Evolutionary conservation across 2,329 filamentous ascomycete species (phyloP).

Genomic region (Penicillium frequentans): DNA sequence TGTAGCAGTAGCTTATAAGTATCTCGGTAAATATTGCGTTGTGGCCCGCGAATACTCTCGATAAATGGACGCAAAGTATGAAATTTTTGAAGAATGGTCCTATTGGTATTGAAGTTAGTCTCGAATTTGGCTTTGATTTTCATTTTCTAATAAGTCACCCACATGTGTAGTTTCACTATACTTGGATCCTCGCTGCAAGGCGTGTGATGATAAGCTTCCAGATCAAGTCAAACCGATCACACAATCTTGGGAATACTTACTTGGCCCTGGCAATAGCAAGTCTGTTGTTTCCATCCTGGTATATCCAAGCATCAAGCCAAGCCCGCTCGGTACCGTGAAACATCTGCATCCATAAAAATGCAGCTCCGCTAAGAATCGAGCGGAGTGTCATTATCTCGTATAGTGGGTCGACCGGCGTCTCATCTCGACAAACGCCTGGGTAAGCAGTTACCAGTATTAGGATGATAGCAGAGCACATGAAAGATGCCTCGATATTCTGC

Average conservation of each 20-base stretch:
- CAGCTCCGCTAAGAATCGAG: conserved; percentile 9
- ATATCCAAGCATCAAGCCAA: conserved; percentile 6
- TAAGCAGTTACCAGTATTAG: conserved; percentile 10
- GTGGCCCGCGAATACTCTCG: background rate
- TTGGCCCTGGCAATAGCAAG: background rate
- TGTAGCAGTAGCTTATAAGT: conserved; percentile 4
- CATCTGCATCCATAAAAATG: conserved; percentile 10
- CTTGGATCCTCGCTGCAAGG: conserved; percentile 5
- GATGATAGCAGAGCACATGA: conserved; percentile 10
- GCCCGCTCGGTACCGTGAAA: conserved; percentile 4
- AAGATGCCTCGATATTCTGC: conserved; percentile 9
- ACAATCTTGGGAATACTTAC: background rate
- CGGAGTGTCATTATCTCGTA: conserved; percentile 9
- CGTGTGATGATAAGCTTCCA: background rate
- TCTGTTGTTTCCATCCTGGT: background rate
- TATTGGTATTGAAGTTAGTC: background rate
- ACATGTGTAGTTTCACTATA: conserved; percentile 7
- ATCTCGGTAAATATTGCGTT: conserved; percentile 4
- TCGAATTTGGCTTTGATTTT: background rate
- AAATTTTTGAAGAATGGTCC: conserved; percentile 7
- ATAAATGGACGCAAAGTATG: conserved; percentile 1
- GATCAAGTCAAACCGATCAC: background rate
- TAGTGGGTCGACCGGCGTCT: conserved; percentile 5
- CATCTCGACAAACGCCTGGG: conserved; percentile 7
- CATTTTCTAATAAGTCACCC: background rate